Base-by-base conservation (phyloP, 495 filamentous ascomycete genomes). In the Geopyxis carbonaria region DNA sequence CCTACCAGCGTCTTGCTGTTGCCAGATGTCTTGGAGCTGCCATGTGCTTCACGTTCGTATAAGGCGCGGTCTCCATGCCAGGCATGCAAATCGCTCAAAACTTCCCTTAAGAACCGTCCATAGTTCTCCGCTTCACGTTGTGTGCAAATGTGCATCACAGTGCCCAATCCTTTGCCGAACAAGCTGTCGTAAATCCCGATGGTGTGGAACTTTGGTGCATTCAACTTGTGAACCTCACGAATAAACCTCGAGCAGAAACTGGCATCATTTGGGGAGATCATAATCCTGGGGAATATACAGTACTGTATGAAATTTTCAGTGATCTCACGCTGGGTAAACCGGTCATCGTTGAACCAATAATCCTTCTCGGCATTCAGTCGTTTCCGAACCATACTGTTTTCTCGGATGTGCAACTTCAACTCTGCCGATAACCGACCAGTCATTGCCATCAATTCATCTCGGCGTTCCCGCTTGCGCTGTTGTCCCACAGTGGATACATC, bases 81-180 rank as follows among this genome's bases (percentile, higher is more conserved):
- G 34, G 61, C 62, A 24, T 72, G 65, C 11, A 99, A 67, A 36
- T 92, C 78, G 38, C 72, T 67, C 4, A 97, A 63, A 5, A 89
- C 59, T 42, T 81, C 74, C 42, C 77, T 78, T 31, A 99, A 62
- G 56, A 95, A 99, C 16, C 76, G 76, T 11, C 84, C 89, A 14
- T 95, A 62, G 51, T 91, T 79, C 56, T 93, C 81, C 0, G 85
- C 82, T 59, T 99, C 91, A 25, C 79, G 75, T 11, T 84, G 73
- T 0, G 83, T 89, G 59, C 81, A 91, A 9, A 77, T 65, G 54
- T 87, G 92, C 44, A 99, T 80, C 33, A 93, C 66, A 14, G 77
- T 68, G 0, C 76, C 73, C 9, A 95, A 62, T 33, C 78, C 64
- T 44, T 84, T 71, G 39, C 72, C 73, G 61, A 99, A 86, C 8